These are phyloP conservation scores for Phoma sp. DNA, from an alignment of 2,329 filamentous ascomycete genomes.

Conservation along the genomic window DNA sequence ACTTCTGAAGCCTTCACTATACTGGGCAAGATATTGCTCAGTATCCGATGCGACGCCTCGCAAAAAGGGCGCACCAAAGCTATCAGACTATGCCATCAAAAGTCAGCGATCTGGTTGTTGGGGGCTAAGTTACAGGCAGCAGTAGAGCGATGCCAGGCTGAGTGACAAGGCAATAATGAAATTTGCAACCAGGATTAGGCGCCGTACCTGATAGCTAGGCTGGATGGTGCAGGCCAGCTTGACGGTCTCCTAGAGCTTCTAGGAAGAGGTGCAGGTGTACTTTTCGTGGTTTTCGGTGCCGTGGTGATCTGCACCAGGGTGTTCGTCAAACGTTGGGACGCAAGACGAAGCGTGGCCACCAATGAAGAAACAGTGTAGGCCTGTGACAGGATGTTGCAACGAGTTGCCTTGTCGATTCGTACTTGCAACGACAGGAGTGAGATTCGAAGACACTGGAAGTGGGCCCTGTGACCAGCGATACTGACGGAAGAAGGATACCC, in stretches of 20 bases:
- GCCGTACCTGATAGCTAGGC: conserved; percentile 48
- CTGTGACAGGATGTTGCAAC: conserved; percentile 34
- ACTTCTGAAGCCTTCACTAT: conserved; percentile 43
- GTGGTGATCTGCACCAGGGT: conserved; percentile 6
- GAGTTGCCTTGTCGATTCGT: conserved; percentile 26
- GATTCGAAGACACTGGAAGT: conserved; percentile 33
- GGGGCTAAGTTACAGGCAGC: conserved; percentile 34
- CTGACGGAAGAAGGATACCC: conserved; percentile 33
- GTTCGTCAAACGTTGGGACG: conserved; percentile 17
- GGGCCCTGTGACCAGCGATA: conserved; percentile 41
- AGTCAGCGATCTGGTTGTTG: not conserved
- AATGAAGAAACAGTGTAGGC: conserved; percentile 27
- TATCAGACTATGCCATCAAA: conserved; percentile 36
- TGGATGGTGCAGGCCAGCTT: conserved; percentile 48
- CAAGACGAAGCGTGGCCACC: conserved; percentile 23
- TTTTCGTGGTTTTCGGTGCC: conserved; percentile 21
- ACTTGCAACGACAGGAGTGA: conserved; percentile 25
- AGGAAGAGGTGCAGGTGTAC: conserved; percentile 4
- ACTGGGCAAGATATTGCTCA: conserved; percentile 37
- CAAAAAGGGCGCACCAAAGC: conserved; percentile 39
- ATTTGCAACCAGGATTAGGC: conserved; percentile 19
- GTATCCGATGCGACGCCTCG: conserved; percentile 30
- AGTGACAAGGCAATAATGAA: conserved; percentile 20
- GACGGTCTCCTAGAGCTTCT: conserved; percentile 36
- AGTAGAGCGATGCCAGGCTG: conserved; percentile 27